Conservation (phyloP, 352 stramenopile genomes). For the Phytophthora aleatoria region DNA sequence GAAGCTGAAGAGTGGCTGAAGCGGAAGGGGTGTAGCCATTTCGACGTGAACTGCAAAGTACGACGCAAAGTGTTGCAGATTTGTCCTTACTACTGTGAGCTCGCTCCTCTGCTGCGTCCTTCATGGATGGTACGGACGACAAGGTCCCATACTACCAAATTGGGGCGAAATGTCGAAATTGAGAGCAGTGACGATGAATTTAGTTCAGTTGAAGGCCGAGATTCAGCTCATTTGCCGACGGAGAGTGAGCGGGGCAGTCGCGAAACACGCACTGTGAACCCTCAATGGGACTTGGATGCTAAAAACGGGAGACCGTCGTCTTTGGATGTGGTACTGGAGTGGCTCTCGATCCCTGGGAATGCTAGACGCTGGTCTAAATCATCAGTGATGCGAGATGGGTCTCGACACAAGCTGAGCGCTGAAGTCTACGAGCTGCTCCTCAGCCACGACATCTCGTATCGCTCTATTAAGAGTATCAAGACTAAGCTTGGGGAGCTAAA, state of each 20-base stretch:
- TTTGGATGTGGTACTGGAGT: constrained; percentile 18
- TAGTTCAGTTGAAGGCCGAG: background rate
- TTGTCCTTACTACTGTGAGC: constrained; percentile 4
- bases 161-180: background rate
- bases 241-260: background rate
- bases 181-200: background rate
- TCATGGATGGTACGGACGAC: background rate
- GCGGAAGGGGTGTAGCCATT: background rate
- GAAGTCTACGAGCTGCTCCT: constrained; percentile 16
- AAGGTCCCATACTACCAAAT: background rate
- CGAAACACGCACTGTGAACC: background rate
- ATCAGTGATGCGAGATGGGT: background rate
- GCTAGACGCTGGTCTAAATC: constrained; percentile 6
- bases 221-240: background rate
- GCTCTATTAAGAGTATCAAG: background rate
- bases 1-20: background rate
- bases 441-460: constrained; percentile 9
- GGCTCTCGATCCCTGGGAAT: constrained; percentile 16
- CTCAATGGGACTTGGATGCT: constrained; percentile 3
- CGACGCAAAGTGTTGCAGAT: background rate
- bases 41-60: background rate
- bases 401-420: background rate
- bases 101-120: background rate
- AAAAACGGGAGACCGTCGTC: constrained; percentile 3
- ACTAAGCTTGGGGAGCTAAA: constrained; percentile 6